A percentile compares a stretch with the other conserved stretches of the same genome.
phyloP scores from a whole-genome alignment of 2,329 filamentous ascomycete species.

The Rhynchosporium agropyri region DNA sequence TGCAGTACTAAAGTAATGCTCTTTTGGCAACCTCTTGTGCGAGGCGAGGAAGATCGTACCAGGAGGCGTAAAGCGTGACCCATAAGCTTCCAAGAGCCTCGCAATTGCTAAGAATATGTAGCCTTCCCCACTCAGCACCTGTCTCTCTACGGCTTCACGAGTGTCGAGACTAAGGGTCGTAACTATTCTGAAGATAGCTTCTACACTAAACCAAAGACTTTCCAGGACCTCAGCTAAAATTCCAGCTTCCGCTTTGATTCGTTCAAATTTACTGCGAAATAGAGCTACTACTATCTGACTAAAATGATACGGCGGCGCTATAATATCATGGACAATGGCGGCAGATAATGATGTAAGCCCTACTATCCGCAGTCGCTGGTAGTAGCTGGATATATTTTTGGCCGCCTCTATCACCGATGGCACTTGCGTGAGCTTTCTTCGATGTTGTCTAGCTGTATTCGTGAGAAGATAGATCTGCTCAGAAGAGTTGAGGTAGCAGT shows the following conservation, averaged over 20 bases:
- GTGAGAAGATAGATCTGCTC: not conserved
- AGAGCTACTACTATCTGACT: constrained; percentile 1
- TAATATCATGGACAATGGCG: constrained; percentile 5
- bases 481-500: constrained; percentile 8
- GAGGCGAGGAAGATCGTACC: constrained; percentile 12
- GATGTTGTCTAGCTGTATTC: constrained; percentile 9
- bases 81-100: constrained; percentile 12
- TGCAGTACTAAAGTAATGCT: constrained; percentile 9
- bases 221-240: constrained; percentile 1
- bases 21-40: constrained; percentile 7
- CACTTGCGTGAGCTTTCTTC: constrained; percentile 12
- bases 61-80: constrained; percentile 10
- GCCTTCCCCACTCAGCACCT: not conserved
- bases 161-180: constrained; percentile 6
- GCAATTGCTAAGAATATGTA: constrained; percentile 7
- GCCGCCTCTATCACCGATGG: constrained; percentile 6
- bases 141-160: not conserved
- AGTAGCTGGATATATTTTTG: not conserved
- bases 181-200: not conserved
- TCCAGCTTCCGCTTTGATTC: not conserved
- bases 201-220: constrained; percentile 3
- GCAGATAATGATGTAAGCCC: not conserved
- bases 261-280: constrained; percentile 1
- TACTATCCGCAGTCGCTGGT: not conserved
- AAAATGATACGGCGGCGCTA: constrained; percentile 10